These are phyloP conservation scores for Parasarocladium wereldwijsianum DNA, from an alignment of 2,329 filamentous ascomycete species.

Conservation along the genomic window DNA sequence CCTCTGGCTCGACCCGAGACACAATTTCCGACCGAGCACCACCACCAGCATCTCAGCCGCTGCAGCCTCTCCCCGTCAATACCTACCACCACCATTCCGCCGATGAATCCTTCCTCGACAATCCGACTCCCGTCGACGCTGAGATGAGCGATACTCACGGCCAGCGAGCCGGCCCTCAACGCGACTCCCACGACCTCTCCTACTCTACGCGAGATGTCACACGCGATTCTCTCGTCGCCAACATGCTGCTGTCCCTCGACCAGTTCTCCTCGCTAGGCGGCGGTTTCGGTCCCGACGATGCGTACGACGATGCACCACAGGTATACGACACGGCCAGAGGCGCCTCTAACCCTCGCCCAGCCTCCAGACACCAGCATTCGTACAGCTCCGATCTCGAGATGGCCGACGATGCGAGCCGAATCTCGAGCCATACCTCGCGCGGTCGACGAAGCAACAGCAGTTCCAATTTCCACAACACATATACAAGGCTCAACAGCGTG, in stretches of 20 bases:
- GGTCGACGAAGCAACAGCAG: slow-evolving; percentile 68
- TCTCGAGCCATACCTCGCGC: slow-evolving; percentile 37
- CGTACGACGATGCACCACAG: slow-evolving; percentile 9
- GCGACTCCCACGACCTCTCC: slow-evolving; percentile 76
- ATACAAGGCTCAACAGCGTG: slow-evolving; percentile 49
- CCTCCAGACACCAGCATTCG: slow-evolving; percentile 26
- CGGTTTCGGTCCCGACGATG: slow-evolving; percentile 9
- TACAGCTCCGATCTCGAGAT: slow-evolving; percentile 48
- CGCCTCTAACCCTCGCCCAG: slow-evolving; percentile 7
- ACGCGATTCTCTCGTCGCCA: slow-evolving; percentile 83
- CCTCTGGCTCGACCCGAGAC: slow-evolving; percentile 2
- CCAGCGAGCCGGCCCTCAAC: slow-evolving; percentile 14
- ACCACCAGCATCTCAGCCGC: slow-evolving; percentile 1
- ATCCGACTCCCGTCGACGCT: slow-evolving; percentile 8
- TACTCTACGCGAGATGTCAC: slow-evolving; percentile 62
- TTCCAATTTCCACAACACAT: slow-evolving; percentile 49
- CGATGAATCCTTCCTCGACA: slow-evolving; percentile 13
- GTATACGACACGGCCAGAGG: slow-evolving; percentile 9
- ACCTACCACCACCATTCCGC: not conserved
- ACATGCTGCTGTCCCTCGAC: slow-evolving; percentile 89
- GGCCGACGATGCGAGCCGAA: slow-evolving; percentile 38
- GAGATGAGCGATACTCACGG: slow-evolving; percentile 13
- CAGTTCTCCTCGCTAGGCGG: slow-evolving; percentile 42
- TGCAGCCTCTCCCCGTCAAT: not conserved
- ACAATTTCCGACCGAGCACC: not conserved